Evolutionary conservation across 108 stramenopile genomes (phyloP), one percentile per base, ranked within the genome.

Genomic region (Hondaea fermentalgiana): DNA sequence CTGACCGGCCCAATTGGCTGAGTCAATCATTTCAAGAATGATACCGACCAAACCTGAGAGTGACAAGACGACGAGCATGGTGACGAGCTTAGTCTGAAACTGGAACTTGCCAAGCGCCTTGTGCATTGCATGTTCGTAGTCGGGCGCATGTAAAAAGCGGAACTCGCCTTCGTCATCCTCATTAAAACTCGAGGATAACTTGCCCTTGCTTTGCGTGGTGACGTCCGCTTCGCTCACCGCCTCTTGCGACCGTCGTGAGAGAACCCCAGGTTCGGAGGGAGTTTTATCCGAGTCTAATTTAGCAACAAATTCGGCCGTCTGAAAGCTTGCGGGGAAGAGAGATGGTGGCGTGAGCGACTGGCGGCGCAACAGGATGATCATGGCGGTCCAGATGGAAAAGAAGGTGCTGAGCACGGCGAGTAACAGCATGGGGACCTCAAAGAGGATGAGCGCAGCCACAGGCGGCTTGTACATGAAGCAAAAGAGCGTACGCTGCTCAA

Each of bases 401-500:
- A 83, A 53, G 23, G 51, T 53, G 51, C 49, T 53, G 45, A 83
- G 76, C 45, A 23, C 51, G 45, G 76, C 12, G 19, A 83, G 76
- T 6, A 12, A 6, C 0, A 83, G 76, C 76, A 83, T 53, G 51
- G 76, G 76, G 12, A 83, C 10, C 76, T 83, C 76, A 45, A 83
- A 83, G 51, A 83, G 51, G 49, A 83, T 21, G 43, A 83, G 12
- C 19, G 51, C 49, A 2, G 51, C 49, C n/a, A 45, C 49, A 6
- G 51, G 12, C n/a, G 76, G 76, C n/a, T 83, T 47, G 51, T 83
- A 83, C 76, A 53, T 47, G 76, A 83, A 83, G 76, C 76, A 83
- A 83, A 83, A 83, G 45, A 83, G 51, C 43, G 76, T 83, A 6
- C 51, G 45, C 76, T 83, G 76, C 76, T 83, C 76, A 4, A 83